A percentile compares a stretch with the other conserved stretches of the same genome.
Evolutionary conservation across 2,329 filamentous ascomycete genomes (phyloP).

Genomic region (Fusarium annulatum): DNA sequence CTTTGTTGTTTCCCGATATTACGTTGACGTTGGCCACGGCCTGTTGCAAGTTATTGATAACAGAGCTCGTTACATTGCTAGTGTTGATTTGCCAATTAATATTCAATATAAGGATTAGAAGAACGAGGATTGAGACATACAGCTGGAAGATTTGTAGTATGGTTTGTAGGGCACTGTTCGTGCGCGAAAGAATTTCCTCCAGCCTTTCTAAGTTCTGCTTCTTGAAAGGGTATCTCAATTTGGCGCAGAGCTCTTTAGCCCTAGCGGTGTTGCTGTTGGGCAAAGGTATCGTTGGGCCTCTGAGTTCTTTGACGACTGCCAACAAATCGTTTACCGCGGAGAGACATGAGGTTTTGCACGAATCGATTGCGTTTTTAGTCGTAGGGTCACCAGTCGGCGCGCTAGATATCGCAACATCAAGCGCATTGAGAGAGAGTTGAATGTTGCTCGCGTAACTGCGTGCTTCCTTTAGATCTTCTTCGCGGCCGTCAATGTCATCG

Average conservation of each 20-base stretch:
- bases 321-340: not conserved
- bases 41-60: too few species aligned
- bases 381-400: too few species aligned
- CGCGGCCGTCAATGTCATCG: not conserved
- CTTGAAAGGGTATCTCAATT: not conserved
- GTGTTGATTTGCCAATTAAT: too few species aligned
- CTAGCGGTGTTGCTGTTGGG: not conserved
- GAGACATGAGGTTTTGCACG: too few species aligned
- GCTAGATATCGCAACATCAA: too few species aligned
- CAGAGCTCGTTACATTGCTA: too few species aligned
- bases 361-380: too few species aligned
- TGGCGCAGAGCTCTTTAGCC: fast-evolving
- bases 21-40: too few species aligned
- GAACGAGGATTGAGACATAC: not conserved
- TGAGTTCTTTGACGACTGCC: not conserved
- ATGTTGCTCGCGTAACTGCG: not conserved
- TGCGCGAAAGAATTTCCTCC: fast-evolving
- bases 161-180: not conserved
- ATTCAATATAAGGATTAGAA: too few species aligned
- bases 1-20: too few species aligned
- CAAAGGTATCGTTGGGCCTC: fast-evolving
- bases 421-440: too few species aligned
- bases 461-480: not conserved
- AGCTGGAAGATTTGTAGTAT: fast-evolving
- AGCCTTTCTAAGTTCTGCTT: not conserved